phyloP scores from a whole-genome alignment of 1,139 yeast genomes.

The Yamadazyma diddensiae region DNA sequence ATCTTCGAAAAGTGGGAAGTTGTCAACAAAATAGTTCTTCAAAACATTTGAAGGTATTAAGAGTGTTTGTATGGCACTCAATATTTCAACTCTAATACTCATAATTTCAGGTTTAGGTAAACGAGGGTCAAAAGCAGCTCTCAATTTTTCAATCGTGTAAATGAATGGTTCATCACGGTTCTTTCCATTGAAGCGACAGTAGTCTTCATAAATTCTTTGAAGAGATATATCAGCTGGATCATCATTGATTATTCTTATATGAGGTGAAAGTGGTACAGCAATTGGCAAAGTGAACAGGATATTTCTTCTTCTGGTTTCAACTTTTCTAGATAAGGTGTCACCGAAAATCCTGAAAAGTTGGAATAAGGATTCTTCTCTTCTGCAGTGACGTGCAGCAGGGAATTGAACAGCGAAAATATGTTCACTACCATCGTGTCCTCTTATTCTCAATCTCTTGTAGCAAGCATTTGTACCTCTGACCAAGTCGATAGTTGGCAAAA shows the following conservation, averaged over 20 bases:
- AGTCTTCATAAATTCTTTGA: constrained; percentile 86
- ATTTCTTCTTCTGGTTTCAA: constrained; percentile 83
- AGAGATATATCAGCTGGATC: constrained; percentile 74
- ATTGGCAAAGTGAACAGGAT: constrained; percentile 84
- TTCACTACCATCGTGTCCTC: constrained; percentile 90
- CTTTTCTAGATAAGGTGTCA: constrained; percentile 74
- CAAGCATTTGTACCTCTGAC: constrained; percentile 93
- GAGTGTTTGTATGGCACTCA: constrained; percentile 83
- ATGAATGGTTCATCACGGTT: constrained; percentile 89
- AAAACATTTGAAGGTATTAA: constrained; percentile 84
- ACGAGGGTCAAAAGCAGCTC: constrained; percentile 91
- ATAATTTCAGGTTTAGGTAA: constrained; percentile 89
- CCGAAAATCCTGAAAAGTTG: constrained; percentile 88
- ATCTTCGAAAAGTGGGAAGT: constrained; percentile 81
- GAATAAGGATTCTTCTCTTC: constrained; percentile 92
- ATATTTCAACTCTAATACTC: constrained; percentile 85
- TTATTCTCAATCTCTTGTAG: constrained; percentile 80
- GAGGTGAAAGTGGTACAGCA: constrained; percentile 94
- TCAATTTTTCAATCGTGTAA: constrained; percentile 78
- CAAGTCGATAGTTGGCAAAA: constrained; percentile 83
- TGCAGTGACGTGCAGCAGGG: constrained; percentile 96
- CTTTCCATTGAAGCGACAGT: constrained; percentile 70
- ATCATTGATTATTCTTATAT: constrained; percentile 86
- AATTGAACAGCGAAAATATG: constrained; percentile 95
- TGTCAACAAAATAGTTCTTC: constrained; percentile 60